These are phyloP conservation scores for Eucalyptus erythrocorys DNA, from an alignment of 345 rosid genomes.

Conservation along the genomic window DNA sequence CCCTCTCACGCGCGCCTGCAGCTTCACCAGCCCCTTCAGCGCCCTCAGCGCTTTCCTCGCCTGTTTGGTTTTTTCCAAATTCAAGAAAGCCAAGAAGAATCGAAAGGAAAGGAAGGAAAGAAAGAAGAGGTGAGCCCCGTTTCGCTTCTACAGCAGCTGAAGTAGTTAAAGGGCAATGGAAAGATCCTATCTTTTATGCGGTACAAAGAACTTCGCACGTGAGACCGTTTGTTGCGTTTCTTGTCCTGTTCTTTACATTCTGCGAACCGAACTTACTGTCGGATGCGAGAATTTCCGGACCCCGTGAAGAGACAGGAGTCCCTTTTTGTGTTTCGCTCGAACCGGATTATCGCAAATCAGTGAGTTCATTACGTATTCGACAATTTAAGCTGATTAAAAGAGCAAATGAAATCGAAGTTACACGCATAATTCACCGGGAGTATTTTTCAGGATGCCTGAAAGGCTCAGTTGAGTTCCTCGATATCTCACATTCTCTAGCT, in stretches of 20 bases:
- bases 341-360: background rate
- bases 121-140: background rate
- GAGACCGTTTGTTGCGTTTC: background rate
- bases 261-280: background rate
- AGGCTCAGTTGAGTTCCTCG: background rate
- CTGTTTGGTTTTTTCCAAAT: slow-evolving; percentile 5
- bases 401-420: background rate
- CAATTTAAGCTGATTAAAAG: background rate
- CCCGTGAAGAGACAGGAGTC: background rate
- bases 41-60: slow-evolving; percentile 79
- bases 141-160: background rate
- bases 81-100: background rate
- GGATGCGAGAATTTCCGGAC: background rate
- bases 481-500: background rate
- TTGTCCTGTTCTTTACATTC: background rate
- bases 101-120: background rate
- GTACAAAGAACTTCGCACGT: background rate
- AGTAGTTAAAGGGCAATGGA: background rate
- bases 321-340: background rate
- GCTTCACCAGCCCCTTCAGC: slow-evolving; percentile 69
- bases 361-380: background rate
- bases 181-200: background rate
- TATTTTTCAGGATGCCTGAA: background rate
- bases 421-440: background rate
- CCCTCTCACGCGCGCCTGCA: slow-evolving; percentile 75